These are phyloP conservation scores for Rubia peregrina DNA, from an alignment of 305 asterid species.

Conservation along the genomic window DNA sequence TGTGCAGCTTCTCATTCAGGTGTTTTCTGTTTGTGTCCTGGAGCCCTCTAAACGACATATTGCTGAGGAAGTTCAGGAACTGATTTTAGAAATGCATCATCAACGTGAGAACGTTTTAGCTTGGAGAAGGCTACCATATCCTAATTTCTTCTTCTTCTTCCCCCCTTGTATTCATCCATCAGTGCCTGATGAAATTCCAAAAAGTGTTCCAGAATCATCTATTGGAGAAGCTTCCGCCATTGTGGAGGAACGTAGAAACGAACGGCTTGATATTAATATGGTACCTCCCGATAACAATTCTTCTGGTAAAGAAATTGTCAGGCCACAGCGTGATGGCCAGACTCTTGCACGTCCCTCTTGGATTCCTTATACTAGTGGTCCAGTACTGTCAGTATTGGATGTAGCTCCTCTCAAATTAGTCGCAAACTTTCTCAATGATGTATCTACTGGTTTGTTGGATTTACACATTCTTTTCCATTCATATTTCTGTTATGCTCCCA, in stretches of 20 bases:
- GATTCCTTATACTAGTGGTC: conserved; percentile 67
- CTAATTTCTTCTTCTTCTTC: conserved; percentile 68
- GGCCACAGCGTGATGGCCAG: conserved; percentile 27
- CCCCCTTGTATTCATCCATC: conserved; percentile 69
- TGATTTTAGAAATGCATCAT: conserved; percentile 52
- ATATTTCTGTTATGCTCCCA: conserved; percentile 17
- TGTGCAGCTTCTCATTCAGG: conserved; percentile 83
- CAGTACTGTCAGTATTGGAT: conserved; percentile 64
- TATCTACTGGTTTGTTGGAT: conserved; percentile 56
- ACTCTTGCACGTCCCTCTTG: conserved; percentile 37
- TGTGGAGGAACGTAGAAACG: conserved; percentile 27
- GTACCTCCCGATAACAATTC: conserved; percentile 30
- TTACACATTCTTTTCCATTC: conserved; percentile 17
- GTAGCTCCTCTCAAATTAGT: conserved; percentile 86
- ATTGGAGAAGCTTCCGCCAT: conserved; percentile 25
- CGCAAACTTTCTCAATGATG: conserved; percentile 65
- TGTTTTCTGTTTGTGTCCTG: conserved; percentile 68
- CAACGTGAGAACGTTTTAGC: conserved; percentile 52
- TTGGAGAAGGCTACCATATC: conserved; percentile 62
- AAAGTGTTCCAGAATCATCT: conserved; percentile 28
- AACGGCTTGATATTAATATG: conserved; percentile 32
- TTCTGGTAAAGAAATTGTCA: conserved; percentile 27
- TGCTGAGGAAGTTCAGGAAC: conserved; percentile 57
- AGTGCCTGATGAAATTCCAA: conserved; percentile 40
- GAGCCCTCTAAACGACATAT: conserved; percentile 63